These are phyloP conservation scores for Xerophyta viscosa DNA, from an alignment of 106 monocot genomes.

Conservation along the genomic window DNA sequence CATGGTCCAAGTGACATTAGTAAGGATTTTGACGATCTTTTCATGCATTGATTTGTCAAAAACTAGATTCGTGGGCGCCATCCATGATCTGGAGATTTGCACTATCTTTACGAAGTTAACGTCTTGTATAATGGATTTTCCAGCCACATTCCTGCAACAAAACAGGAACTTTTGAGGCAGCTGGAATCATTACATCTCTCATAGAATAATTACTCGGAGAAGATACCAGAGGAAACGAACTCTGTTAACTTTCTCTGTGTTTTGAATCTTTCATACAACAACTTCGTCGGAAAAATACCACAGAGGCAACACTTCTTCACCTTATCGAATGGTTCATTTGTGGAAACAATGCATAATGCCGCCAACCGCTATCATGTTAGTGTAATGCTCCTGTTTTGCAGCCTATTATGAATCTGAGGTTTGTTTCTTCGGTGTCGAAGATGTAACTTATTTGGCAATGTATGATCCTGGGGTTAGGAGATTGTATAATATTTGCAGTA, in stretches of 20 bases:
- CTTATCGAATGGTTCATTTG: conserved; percentile 33
- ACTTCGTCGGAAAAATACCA: conserved; percentile 48
- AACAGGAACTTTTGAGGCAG: too few species aligned
- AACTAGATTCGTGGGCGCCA: neutral
- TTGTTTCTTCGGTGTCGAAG: too few species aligned
- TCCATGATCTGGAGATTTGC: conserved; percentile 1
- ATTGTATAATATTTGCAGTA: too few species aligned
- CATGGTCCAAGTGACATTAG: neutral
- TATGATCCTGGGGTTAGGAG: too few species aligned
- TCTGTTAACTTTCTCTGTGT: neutral
- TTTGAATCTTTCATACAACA: conserved; percentile 51
- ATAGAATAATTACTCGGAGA: neutral
- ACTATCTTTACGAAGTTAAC: neutral
- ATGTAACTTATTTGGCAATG: too few species aligned
- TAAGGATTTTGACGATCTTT: neutral
- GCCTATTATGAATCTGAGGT: too few species aligned
- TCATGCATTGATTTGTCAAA: conserved; percentile 2
- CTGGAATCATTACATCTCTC: conserved; percentile 5
- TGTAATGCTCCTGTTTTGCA: too few species aligned
- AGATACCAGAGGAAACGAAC: neutral
- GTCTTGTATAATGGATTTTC: neutral
- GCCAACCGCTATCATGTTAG: too few species aligned
- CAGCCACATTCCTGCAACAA: neutral
- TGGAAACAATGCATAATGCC: conserved; percentile 55
- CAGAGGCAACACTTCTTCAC: conserved; percentile 27